Conservation (phyloP, 192 early-diverging fungal genomes). For the Chytriomyces hyalinus region DNA sequence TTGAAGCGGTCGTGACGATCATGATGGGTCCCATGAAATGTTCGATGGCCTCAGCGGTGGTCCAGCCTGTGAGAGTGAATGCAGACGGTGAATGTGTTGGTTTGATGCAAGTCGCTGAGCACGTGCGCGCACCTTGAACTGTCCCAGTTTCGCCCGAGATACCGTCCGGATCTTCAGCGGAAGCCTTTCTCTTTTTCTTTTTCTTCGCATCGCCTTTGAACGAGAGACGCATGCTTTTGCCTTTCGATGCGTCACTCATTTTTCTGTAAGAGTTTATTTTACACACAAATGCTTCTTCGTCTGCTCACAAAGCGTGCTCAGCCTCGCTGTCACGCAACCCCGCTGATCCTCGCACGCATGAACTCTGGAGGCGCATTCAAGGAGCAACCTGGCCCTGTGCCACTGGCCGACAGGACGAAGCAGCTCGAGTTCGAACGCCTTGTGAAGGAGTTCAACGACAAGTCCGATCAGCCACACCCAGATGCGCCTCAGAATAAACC, state of each 20-base stretch:
- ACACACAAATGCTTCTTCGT: neutral
- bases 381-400: slow-evolving; percentile 65
- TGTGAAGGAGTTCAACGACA: slow-evolving; percentile 53
- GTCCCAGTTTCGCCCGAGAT: too few species aligned
- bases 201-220: slow-evolving; percentile 38
- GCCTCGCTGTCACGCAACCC: neutral
- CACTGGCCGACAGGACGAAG: slow-evolving; percentile 67
- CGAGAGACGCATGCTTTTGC: slow-evolving; percentile 24
- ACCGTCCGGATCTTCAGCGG: slow-evolving; percentile 37
- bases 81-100: neutral
- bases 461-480: slow-evolving; percentile 48
- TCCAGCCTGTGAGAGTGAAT: slow-evolving; percentile 63
- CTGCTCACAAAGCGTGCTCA: neutral
- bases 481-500: slow-evolving; percentile 58
- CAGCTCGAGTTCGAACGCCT: slow-evolving; percentile 78
- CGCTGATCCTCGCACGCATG: neutral
- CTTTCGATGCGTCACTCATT: slow-evolving; percentile 1
- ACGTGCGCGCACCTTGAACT: too few species aligned
- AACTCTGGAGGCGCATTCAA: slow-evolving; percentile 17
- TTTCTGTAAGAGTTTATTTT: too few species aligned
- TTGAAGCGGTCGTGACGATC: slow-evolving; percentile 53
- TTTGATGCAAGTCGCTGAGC: neutral
- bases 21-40: slow-evolving; percentile 76
- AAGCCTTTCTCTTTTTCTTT: slow-evolving; percentile 70
- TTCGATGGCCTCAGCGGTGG: slow-evolving; percentile 57